Base-by-base conservation (phyloP, 2,329 filamentous ascomycete species). In the Monosporascus sp. region DNA sequence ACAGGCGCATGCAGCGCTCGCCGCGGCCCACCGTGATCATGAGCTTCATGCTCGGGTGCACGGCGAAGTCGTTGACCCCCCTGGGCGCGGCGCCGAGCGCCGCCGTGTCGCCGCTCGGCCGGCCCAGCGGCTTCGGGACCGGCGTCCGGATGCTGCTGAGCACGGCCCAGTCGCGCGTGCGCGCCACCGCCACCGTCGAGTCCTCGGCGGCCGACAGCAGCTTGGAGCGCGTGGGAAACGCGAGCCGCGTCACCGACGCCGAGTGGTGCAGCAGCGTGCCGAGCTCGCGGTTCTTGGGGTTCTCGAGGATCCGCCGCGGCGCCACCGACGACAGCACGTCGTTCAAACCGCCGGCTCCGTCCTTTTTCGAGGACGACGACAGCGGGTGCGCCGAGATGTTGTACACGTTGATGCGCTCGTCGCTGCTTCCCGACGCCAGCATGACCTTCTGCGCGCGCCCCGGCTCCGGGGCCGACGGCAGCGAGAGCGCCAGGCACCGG, bases 361-460 rank as follows among this genome's bases (percentile, higher is more conserved):
- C 39, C 11, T 20, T 20, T 11, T 43, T 20, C 22, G 41, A 9
- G 41, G 41, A 14, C 25, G 22, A 14, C 20, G 43, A 14, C 9
- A 80, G 84, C 51, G 83, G 83, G 61, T 85, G 83, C 25, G 80
- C 85, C 14, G 92, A 96, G 52, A 99, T 77, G 56, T 86, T 90
- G 78, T 96, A 99, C 51, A 99, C 80, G 68, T 99, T 97, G 74
- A 99, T 89, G 57, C 90, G 85, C 73, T 97, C 91, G 72, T 99
- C 94, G 24, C 90, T 95, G 70, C 89, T 88, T 61, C 94, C 94
- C 9, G 89, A 96, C 14, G 94, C 94, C 48, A 99, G 83, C 61
- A 94, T 86, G 49, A 96, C 81, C 68, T 94, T 96, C 67, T 90
- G 87, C n/a, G 76, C 73, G 70, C 87, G 86, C 59, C 78, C 82